These are phyloP conservation scores for Fusarium odoratissimum DNA, from an alignment of 2,329 filamentous ascomycete genomes.

Conservation along the genomic window DNA sequence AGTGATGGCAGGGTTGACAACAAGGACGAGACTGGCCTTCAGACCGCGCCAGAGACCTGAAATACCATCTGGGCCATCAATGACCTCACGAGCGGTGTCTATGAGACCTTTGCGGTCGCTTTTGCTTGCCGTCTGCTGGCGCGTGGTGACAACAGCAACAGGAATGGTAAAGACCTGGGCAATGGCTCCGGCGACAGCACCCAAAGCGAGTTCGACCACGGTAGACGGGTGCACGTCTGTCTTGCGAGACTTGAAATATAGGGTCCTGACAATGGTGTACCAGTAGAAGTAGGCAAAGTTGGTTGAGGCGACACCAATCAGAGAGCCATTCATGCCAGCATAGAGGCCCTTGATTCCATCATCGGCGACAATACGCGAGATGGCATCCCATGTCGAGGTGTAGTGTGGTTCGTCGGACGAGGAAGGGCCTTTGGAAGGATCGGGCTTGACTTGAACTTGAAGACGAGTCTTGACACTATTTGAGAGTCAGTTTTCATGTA, in stretches of 20 bases:
- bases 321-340: constrained; percentile 84
- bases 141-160: constrained; percentile 92
- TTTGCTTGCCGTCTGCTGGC: constrained; percentile 93
- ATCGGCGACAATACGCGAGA: constrained; percentile 81
- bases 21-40: constrained; percentile 94
- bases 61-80: constrained; percentile 90
- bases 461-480: constrained; percentile 92
- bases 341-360: constrained; percentile 89
- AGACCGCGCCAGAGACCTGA: constrained; percentile 92
- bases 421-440: constrained; percentile 62
- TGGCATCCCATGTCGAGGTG: constrained; percentile 86
- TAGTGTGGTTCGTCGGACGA: constrained; percentile 74
- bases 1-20: constrained; percentile 96
- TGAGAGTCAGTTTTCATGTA: background rate
- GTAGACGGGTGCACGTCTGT: constrained; percentile 73
- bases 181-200: constrained; percentile 87
- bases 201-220: constrained; percentile 82
- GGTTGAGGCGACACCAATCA: constrained; percentile 93
- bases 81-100: constrained; percentile 88
- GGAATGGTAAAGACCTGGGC: constrained; percentile 98
- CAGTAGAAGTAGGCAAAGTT: constrained; percentile 99
- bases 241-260: constrained; percentile 76
- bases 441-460: constrained; percentile 85
- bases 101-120: constrained; percentile 85
- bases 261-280: constrained; percentile 87